Evolutionary conservation across 2,329 filamentous ascomycete species (phyloP).

Genomic region (Neonectria sp.): DNA sequence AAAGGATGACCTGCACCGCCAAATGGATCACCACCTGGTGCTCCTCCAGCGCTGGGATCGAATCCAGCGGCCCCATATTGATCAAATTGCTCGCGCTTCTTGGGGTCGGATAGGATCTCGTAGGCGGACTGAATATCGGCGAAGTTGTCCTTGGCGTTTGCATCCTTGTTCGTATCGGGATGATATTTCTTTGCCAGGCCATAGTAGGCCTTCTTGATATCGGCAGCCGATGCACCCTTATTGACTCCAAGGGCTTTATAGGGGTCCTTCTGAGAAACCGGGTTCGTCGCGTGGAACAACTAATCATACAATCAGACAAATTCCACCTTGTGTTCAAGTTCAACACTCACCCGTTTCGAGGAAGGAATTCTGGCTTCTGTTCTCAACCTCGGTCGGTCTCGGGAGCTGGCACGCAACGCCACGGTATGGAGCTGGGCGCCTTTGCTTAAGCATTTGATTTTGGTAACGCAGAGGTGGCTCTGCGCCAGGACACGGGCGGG

Average conservation of each 20-base stretch:
- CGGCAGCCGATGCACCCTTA: conserved; percentile 83
- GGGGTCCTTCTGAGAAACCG: conserved; percentile 78
- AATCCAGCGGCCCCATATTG: conserved; percentile 92
- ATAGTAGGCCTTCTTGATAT: conserved; percentile 99
- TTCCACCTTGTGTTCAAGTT: conserved; percentile 9
- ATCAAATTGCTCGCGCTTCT: conserved; percentile 94
- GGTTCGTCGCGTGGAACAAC: conserved; percentile 74
- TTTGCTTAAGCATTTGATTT: conserved; percentile 59
- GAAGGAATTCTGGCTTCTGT: conserved; percentile 36
- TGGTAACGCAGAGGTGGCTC: conserved; percentile 58
- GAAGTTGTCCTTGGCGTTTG: conserved; percentile 94
- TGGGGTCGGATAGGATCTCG: conserved; percentile 90
- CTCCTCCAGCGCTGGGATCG: conserved; percentile 75
- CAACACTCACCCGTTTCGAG: conserved; percentile 49
- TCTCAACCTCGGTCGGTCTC: conserved; percentile 37
- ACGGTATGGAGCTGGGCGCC: conserved; percentile 54
- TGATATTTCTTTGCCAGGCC: conserved; percentile 97
- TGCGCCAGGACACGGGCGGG: conserved; percentile 64
- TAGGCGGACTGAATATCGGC: conserved; percentile 94
- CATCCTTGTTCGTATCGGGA: conserved; percentile 97
- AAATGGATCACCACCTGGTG: conserved; percentile 72
- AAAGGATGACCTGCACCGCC: conserved; percentile 77
- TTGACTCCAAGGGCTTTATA: conserved; percentile 89
- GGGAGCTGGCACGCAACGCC: conserved; percentile 40
- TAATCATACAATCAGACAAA: conserved; percentile 49